Evolutionary conservation across 2,329 filamentous ascomycete species (phyloP).

Genomic region (Alternaria sp.): DNA sequence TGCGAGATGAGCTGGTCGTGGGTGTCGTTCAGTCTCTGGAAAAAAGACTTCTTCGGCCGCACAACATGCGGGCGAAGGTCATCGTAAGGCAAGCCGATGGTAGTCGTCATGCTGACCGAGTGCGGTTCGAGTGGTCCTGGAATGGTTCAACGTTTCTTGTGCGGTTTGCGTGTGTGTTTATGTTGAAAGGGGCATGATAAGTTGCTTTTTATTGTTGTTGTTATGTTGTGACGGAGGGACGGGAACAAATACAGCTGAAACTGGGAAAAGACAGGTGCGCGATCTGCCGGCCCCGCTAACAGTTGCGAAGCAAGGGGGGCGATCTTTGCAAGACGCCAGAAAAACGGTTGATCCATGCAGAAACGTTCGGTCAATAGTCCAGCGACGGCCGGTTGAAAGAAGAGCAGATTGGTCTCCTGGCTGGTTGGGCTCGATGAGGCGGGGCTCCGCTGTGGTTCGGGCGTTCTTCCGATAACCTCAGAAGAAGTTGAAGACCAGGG

Average conservation of each 20-base stretch:
- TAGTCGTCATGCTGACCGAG: slow-evolving; percentile 21
- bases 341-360: slow-evolving; percentile 23
- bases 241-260: slow-evolving; percentile 21
- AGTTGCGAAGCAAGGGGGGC: slow-evolving; percentile 20
- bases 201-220: slow-evolving; percentile 18
- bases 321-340: slow-evolving; percentile 14
- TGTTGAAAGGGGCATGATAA: slow-evolving; percentile 15
- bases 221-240: slow-evolving; percentile 1
- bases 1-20: slow-evolving; percentile 21
- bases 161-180: slow-evolving; percentile 7
- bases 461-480: slow-evolving; percentile 11
- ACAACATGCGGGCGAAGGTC: slow-evolving; percentile 19
- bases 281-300: slow-evolving; percentile 12
- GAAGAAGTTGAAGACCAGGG: slow-evolving; percentile 4
- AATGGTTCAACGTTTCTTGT: neutral
- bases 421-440: neutral
- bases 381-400: neutral
- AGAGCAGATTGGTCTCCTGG: neutral
- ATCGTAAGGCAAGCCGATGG: slow-evolving; percentile 22
- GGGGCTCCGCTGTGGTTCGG: slow-evolving; percentile 9
- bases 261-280: slow-evolving; percentile 14
- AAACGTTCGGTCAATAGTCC: slow-evolving; percentile 14
- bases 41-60: slow-evolving; percentile 26
- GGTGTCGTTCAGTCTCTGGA: slow-evolving; percentile 26
- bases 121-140: neutral